A percentile compares a stretch with the other conserved stretches of the same genome.
Evolutionary conservation across 169 alveolate species (phyloP).

Genomic region (Besnoitia besnoiti): DNA sequence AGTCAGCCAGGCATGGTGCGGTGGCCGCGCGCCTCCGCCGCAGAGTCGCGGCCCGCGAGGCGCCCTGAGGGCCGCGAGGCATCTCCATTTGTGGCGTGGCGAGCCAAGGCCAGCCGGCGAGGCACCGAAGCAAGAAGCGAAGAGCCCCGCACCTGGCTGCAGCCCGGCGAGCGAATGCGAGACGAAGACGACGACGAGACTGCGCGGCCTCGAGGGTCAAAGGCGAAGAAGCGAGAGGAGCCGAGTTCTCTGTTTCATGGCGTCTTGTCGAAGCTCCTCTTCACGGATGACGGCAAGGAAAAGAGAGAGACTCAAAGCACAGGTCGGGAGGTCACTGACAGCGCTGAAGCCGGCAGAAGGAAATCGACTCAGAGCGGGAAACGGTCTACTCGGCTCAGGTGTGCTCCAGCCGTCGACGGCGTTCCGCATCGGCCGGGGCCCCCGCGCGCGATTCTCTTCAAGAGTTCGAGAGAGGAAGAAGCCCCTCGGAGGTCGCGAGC

Average conservation of each 20-base stretch:
- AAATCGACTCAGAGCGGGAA: background rate
- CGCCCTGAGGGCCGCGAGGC: background rate
- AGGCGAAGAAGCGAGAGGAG: conserved; percentile 1
- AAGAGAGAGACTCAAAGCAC: background rate
- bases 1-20: conserved; percentile 6
- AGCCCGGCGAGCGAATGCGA: background rate
- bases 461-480: background rate
- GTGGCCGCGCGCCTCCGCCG: background rate
- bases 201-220: background rate
- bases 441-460: background rate
- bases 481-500: background rate
- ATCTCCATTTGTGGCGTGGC: background rate
- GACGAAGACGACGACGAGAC: background rate
- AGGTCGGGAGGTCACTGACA: background rate
- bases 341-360: background rate
- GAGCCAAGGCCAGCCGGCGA: background rate
- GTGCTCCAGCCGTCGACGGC: background rate
- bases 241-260: background rate
- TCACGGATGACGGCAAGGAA: background rate
- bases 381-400: background rate
- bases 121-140: background rate
- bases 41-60: background rate
- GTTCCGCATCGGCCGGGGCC: background rate
- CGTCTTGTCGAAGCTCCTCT: background rate
- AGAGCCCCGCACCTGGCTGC: background rate